Evolutionary conservation across 1,284 basidiomycete species (phyloP).

Genomic region (Somion occarium): DNA sequence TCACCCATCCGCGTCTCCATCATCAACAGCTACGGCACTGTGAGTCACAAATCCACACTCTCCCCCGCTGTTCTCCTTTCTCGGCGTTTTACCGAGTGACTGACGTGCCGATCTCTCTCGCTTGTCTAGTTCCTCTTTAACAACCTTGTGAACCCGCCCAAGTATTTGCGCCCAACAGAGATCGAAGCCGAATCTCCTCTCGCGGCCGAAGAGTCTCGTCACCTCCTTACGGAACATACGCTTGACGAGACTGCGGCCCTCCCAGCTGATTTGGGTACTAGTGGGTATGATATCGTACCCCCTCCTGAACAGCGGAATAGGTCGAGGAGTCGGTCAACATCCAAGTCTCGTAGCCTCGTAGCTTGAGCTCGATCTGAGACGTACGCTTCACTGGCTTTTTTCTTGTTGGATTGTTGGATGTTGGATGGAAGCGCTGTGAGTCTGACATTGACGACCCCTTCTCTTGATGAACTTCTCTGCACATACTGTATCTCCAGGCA

Average conservation of each 20-base stretch:
- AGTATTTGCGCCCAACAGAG: constrained; percentile 44
- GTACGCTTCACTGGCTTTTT: too few relatives aligned
- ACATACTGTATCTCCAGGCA: too few relatives aligned
- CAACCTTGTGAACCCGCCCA: constrained; percentile 59
- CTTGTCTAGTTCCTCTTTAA: constrained; percentile 64
- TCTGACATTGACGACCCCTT: too few relatives aligned
- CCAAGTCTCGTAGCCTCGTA: background rate
- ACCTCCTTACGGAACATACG: constrained; percentile 32
- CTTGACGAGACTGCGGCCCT: constrained; percentile 72
- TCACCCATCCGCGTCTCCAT: background rate
- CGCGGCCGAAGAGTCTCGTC: constrained; percentile 50
- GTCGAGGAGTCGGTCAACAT: background rate
- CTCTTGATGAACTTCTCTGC: too few relatives aligned
- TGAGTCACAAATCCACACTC: constrained; percentile 12
- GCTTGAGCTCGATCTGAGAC: too few relatives aligned
- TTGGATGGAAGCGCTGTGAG: too few relatives aligned
- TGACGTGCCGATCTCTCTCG: too few relatives aligned
- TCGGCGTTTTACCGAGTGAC: background rate
- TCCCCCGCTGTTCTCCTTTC: background rate
- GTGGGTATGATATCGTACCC: constrained; percentile 70
- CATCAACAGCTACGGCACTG: constrained; percentile 28
- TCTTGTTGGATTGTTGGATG: too few relatives aligned
- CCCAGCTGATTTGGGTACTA: constrained; percentile 67
- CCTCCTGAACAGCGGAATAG: constrained; percentile 15
- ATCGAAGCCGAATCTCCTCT: constrained; percentile 22